phyloP scores from a whole-genome alignment of 768 basidiomycete genomes.

The Leccinum broughii region DNA sequence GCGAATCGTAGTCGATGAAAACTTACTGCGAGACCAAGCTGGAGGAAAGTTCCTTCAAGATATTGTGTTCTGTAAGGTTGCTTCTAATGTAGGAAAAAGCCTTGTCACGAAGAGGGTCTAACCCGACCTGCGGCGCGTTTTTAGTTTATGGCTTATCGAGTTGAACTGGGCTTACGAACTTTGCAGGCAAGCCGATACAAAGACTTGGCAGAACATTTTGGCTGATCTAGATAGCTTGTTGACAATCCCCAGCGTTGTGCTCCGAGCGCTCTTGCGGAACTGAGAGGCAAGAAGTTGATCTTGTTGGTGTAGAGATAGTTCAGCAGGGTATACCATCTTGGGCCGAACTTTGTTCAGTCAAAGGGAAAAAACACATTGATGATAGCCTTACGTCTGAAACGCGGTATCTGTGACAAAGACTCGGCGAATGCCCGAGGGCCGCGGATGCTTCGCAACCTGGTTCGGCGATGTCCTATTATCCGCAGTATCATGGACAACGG shows the following conservation, averaged over 20 bases:
- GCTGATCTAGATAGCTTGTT: not conserved
- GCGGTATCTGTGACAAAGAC: not conserved
- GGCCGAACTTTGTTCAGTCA: not conserved
- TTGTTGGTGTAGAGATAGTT: not conserved
- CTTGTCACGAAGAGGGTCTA: not conserved
- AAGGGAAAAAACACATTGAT: not conserved
- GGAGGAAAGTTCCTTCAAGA: not conserved
- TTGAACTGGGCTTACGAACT: not conserved
- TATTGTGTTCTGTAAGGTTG: not conserved
- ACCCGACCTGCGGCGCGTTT: not conserved
- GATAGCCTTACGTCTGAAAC: not conserved
- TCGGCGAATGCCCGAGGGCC: not conserved
- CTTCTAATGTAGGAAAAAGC: not conserved
- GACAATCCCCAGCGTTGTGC: not conserved
- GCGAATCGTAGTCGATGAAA: not conserved
- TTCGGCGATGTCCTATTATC: not conserved
- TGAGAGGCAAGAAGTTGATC: not conserved
- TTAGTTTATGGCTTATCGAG: not conserved
- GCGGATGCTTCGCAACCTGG: not conserved
- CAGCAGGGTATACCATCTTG: not conserved
- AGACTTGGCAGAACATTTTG: not conserved
- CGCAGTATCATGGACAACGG: not conserved
- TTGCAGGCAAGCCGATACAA: not conserved
- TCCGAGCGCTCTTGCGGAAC: not conserved
- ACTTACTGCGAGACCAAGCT: not conserved